Evolutionary conservation across 768 basidiomycete species (phyloP).

Genomic region (Lactarius sp.): DNA sequence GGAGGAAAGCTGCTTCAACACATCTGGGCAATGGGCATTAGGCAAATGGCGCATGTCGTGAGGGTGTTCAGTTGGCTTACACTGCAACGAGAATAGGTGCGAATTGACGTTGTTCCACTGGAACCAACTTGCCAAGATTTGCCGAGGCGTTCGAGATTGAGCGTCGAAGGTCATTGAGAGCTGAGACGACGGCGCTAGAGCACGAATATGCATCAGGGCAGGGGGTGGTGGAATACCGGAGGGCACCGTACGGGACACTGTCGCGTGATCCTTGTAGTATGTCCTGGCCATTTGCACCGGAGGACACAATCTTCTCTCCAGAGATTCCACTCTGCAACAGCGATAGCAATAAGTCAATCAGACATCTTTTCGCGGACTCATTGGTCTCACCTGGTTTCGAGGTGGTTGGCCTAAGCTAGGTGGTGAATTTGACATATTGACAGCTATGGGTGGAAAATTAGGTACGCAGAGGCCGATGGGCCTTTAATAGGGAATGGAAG

Average conservation of each 20-base stretch:
- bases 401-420: neutral
- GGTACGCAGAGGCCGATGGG: too few species aligned
- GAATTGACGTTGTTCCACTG: neutral
- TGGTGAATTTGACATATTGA: neutral
- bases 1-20: neutral
- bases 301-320: neutral
- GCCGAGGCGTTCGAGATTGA: neutral
- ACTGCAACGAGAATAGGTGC: neutral
- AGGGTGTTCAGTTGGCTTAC: neutral
- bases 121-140: neutral
- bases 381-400: neutral
- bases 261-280: neutral
- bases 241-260: neutral
- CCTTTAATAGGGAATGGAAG: too few species aligned
- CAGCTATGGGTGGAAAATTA: neutral
- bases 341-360: neutral
- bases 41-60: neutral
- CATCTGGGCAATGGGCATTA: constrained; percentile 6
- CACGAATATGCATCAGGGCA: neutral
- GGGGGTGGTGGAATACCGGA: neutral
- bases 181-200: neutral
- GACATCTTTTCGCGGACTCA: neutral
- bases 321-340: neutral
- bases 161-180: neutral
- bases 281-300: neutral